Evolutionary conservation across 2,329 filamentous ascomycete genomes (phyloP).

Genomic region (Nemania bipapillata): DNA sequence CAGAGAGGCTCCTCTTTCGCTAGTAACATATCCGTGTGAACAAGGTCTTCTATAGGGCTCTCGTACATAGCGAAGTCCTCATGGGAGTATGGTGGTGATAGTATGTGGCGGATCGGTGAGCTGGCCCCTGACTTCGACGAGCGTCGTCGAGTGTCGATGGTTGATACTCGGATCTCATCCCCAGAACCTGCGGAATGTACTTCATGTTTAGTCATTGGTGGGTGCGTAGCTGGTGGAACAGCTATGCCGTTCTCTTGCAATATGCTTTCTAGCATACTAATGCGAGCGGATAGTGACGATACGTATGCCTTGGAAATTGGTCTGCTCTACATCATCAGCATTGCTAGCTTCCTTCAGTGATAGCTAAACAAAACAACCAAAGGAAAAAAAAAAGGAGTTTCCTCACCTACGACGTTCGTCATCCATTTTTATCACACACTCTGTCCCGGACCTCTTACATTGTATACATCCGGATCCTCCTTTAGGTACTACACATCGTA

Average conservation of each 20-base stretch:
- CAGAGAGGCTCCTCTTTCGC: conserved; percentile 5
- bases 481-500: conserved; percentile 40
- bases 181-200: conserved; percentile 20
- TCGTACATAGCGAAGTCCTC: conserved; percentile 36
- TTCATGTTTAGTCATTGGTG: conserved; percentile 38
- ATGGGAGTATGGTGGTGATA: conserved; percentile 39
- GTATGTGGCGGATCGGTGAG: conserved; percentile 28
- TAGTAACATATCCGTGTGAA: conserved; percentile 1
- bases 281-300: conserved; percentile 38
- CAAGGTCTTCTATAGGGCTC: conserved; percentile 24
- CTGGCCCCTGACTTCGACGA: conserved; percentile 29
- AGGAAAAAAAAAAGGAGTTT: neutral
- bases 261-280: conserved; percentile 38
- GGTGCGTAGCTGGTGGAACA: conserved; percentile 35
- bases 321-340: conserved; percentile 24
- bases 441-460: conserved; percentile 38
- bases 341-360: neutral
- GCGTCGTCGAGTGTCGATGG: conserved; percentile 9
- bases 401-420: conserved; percentile 41
- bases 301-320: conserved; percentile 41
- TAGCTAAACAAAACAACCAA: no score
- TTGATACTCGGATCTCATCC: conserved; percentile 24
- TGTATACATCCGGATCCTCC: conserved; percentile 36
- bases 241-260: conserved; percentile 31
- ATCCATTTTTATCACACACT: conserved; percentile 42